Evolutionary conservation across 2,329 filamentous ascomycete species (phyloP), one percentile per base, ranked within the genome.

Genomic region (Fusarium tjaetaba): DNA sequence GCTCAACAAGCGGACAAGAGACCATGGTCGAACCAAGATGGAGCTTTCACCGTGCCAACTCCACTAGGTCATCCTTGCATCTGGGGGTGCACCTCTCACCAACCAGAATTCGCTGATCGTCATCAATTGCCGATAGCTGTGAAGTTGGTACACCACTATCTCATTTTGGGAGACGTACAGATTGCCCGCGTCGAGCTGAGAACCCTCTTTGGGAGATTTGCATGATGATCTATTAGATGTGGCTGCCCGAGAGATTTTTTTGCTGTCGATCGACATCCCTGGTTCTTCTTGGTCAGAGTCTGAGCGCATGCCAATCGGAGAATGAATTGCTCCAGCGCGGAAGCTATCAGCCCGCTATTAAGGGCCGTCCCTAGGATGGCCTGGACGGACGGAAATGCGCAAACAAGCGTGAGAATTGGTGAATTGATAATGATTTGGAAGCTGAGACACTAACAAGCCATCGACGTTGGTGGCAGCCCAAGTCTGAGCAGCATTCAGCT

Each of bases 311-410:
- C 70, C 65, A 75, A 77, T 76, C 43, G 49, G 48, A 55, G 49
- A 30, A 39, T 58, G 39, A 43, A 52, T 49, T n/a, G 39, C 18
- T 62, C 61, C 66, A 60, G 46, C 34, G 34, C 72, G 72, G 74
- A 61, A 65, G 60, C 74, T 73, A 76, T 56, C 57, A 34, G 55
- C 45, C 45, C 65, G 62, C 70, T 65, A 72, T 55, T 4, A 32
- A 73, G 74, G 72, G 64, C 74, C 74, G 72, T 76, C 74, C 72
- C 71, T 74, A 68, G 72, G 30, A 52, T 34, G 30, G n/a, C 6
- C 49, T 36, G 45, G 45, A 46, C 58, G 42, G 68, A 36, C 64
- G 42, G 68, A 39, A 16, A 48, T 43, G 26, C 39, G 28, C 28
- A 53, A 46, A 60, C 18, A 24, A 45, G 43, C 28, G 30, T 36